Evolutionary conservation across 305 asterid species (phyloP).

Genomic region (Striga hermonthica): DNA sequence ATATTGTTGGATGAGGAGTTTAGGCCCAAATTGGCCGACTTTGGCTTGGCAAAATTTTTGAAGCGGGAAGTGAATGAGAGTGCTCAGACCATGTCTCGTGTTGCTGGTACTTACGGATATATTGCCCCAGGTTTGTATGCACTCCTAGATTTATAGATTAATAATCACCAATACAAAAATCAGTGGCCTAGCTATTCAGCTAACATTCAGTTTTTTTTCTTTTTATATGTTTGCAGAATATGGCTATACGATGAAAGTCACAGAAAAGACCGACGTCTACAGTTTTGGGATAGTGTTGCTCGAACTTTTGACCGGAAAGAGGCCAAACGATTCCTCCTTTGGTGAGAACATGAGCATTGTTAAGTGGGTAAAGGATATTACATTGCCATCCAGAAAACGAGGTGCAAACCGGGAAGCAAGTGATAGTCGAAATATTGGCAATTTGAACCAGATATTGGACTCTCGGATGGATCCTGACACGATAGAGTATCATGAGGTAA

Average conservation of each 20-base stretch:
- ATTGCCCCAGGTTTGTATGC: conserved; percentile 66
- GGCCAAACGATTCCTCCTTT: conserved; percentile 61
- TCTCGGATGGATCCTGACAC: not conserved
- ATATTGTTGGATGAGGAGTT: conserved; percentile 53
- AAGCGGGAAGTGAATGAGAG: conserved; percentile 23
- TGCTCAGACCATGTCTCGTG: conserved; percentile 70
- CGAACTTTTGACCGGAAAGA: conserved; percentile 71
- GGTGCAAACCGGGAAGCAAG: not conserved
- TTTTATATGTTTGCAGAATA: conserved; percentile 51
- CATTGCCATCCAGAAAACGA: not conserved
- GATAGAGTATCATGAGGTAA: not conserved
- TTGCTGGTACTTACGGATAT: conserved; percentile 77
- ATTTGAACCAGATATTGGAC: not conserved
- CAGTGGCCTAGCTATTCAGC: not conserved
- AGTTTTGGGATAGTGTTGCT: conserved; percentile 76
- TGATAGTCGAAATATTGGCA: not conserved
- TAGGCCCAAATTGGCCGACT: conserved; percentile 71
- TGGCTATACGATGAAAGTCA: conserved; percentile 67
- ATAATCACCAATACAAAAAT: not conserved
- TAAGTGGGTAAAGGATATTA: not conserved
- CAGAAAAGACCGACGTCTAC: conserved; percentile 73
- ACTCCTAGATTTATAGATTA: not conserved
- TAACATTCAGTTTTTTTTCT: not conserved
- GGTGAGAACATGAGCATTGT: conserved; percentile 35
- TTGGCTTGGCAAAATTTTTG: conserved; percentile 67